phyloP scores from a whole-genome alignment of 192 early-diverging fungal genomes.

The Allomyces macrogynus region DNA sequence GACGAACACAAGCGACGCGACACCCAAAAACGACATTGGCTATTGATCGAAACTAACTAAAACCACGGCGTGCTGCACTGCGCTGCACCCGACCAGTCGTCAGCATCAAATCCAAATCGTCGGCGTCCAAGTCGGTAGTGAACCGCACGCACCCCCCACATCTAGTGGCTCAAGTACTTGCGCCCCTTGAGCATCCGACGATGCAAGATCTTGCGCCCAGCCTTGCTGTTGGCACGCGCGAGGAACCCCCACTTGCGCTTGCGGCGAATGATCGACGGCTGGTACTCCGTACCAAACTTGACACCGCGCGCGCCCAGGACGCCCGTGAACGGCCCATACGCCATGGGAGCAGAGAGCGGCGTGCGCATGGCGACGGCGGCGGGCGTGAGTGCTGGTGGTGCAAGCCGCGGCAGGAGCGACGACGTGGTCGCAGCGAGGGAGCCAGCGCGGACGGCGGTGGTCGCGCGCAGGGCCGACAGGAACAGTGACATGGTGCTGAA shows the following conservation, averaged over 20 bases:
- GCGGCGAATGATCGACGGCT: constrained; percentile 71
- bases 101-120: too few relatives aligned
- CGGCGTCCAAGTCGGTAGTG: too few relatives aligned
- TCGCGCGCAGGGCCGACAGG: too few relatives aligned
- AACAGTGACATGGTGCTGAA: too few relatives aligned
- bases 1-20: too few relatives aligned
- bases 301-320: constrained; percentile 7
- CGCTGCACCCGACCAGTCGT: too few relatives aligned
- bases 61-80: too few relatives aligned
- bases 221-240: constrained; percentile 49
- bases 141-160: too few relatives aligned
- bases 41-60: too few relatives aligned
- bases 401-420: constrained; percentile 1
- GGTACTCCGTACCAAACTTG: constrained; percentile 79
- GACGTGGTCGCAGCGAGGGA: too few relatives aligned
- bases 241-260: constrained; percentile 88
- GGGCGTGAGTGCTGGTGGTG: constrained; percentile 16
- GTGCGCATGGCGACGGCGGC: constrained; percentile 18
- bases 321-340: constrained; percentile 8
- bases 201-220: constrained; percentile 51
- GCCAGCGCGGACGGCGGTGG: too few relatives aligned
- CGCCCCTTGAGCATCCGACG: constrained; percentile 74
- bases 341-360: constrained; percentile 14
- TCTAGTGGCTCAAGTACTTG: constrained; percentile 61
- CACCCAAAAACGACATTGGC: too few relatives aligned